A percentile compares a stretch with the other conserved stretches of the same genome.
Conservation (phyloP, 331 rosid genomes). For the Quercus lobata region DNA sequence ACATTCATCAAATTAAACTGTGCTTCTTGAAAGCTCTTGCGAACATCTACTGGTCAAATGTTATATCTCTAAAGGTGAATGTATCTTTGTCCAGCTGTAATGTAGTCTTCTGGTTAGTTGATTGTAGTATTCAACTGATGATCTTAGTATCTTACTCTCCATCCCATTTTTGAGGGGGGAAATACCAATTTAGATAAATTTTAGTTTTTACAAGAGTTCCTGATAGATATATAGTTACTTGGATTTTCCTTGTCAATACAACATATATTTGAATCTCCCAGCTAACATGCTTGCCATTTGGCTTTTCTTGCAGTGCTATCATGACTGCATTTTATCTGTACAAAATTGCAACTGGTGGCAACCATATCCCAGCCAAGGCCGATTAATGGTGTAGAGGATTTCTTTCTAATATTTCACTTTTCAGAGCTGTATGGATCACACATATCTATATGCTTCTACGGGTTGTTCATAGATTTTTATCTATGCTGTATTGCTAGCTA, state of each 20-base stretch:
- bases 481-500: neutral
- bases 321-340: slow-evolving; percentile 44
- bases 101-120: neutral
- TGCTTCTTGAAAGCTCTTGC: neutral
- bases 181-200: neutral
- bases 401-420: neutral
- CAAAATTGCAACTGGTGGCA: slow-evolving; percentile 54
- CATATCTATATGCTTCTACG: neutral
- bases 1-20: neutral
- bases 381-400: slow-evolving; percentile 19
- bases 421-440: neutral
- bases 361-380: slow-evolving; percentile 43
- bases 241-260: neutral
- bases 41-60: neutral
- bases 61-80: neutral
- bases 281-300: neutral
- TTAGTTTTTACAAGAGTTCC: neutral
- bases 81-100: neutral
- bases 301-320: slow-evolving; percentile 35
- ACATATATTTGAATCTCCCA: neutral
- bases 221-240: neutral
- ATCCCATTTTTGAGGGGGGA: too few relatives aligned
- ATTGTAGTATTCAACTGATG: neutral
- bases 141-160: too few relatives aligned
- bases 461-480: neutral